Base-by-base conservation (phyloP, 768 basidiomycete genomes). In the Russula dissimulans region DNA sequence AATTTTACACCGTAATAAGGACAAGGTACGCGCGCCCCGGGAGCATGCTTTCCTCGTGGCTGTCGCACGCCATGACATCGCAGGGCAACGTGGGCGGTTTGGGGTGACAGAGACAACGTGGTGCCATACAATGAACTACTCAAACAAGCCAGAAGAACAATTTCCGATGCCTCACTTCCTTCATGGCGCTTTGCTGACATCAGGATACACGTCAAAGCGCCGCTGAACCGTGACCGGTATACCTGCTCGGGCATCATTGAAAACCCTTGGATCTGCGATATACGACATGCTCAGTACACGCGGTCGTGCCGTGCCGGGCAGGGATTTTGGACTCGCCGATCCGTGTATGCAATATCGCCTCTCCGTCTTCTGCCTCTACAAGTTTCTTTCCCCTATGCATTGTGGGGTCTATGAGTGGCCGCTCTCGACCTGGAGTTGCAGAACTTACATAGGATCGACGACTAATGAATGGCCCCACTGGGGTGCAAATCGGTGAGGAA, bases 161-260 rank as follows among this genome's bases (percentile, higher is more conserved):
- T 59, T 29, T 59, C 22, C 43, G 46, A 48, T 6, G 14, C 38
- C 52, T 65, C 29, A 43, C 41, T 11, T 17, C 22, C 22, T 26
- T 65, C 32, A 69, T 43, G 61, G 31, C 31, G 66, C 66, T 67
- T 68, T 68, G 64, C 77, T 80, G 55, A 95, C 83, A 69, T 95
- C 86, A 5, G 79, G 75, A 69, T 97, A 98, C 45, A 97, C 91
- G 73, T 95, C 95, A 68, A 95, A 97, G 54, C 95, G 81, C 56
- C 94, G 76, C 72, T 98, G 95, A 38, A 74, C 80, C 0, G 91
- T 93, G n/a, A 98, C 91, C 6, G 95, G 95, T 51, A 98, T 91
- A 3, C 88, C 89, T 51, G 80, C 77, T 45, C 95, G 80, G 7
- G 91, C 85, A 2, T 84, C 81, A 44, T 78, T 67, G 62, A 93